A percentile compares a stretch with the other conserved stretches of the same genome.
phyloP scores from a whole-genome alignment of 176 grass and related monocot genomes.

The Themeda triandra region DNA sequence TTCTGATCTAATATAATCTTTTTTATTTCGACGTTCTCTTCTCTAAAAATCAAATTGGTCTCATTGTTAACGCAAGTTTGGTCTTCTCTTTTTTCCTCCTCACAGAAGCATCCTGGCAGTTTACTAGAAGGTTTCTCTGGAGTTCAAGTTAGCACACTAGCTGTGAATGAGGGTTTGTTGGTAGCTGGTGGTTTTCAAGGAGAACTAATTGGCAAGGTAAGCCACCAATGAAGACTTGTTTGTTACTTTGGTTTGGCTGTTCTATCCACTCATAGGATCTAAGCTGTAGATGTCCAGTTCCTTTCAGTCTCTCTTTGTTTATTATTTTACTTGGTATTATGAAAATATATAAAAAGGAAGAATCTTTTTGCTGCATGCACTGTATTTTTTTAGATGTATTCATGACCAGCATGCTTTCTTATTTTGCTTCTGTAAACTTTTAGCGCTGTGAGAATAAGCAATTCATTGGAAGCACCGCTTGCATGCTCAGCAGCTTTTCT shows the following conservation, averaged over 20 bases:
- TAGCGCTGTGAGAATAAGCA: neutral
- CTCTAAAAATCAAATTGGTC: neutral
- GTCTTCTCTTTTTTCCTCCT: constrained; percentile 20
- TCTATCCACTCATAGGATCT: neutral
- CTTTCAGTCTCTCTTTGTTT: neutral
- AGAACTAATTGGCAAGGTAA: constrained; percentile 90
- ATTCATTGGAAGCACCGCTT: neutral
- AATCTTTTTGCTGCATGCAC: constrained; percentile 1
- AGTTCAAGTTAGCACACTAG: constrained; percentile 85
- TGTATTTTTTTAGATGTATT: neutral
- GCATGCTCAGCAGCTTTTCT: constrained; percentile 9
- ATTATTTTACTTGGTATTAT: neutral
- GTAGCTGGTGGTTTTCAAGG: constrained; percentile 94
- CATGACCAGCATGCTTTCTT: neutral
- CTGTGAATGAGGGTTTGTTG: constrained; percentile 78
- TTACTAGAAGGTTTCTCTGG: constrained; percentile 74
- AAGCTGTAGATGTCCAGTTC: neutral
- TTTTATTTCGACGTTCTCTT: neutral
- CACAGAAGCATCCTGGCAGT: constrained; percentile 78
- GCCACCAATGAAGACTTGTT: neutral
- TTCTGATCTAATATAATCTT: constrained; percentile 11
- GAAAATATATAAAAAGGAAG: neutral
- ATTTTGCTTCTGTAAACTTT: neutral
- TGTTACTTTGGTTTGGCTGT: neutral
- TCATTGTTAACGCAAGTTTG: constrained; percentile 2